A percentile compares a stretch with the other conserved stretches of the same genome.
Evolutionary conservation across 208 protist species (phyloP).

Genomic region (Phytomonas francai): DNA sequence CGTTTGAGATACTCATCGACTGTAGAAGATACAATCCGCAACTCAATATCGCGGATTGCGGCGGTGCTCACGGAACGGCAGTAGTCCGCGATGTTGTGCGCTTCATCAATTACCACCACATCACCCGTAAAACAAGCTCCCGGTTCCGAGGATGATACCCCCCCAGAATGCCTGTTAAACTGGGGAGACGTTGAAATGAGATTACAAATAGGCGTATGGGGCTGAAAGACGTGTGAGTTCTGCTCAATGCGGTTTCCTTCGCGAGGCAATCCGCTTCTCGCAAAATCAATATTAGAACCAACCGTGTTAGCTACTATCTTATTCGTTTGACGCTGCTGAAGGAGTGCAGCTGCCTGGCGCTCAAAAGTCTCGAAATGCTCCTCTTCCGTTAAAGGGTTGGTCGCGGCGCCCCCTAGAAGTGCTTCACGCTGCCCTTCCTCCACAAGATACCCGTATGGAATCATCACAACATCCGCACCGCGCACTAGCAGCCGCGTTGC

Average conservation of each 20-base stretch:
- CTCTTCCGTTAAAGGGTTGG: constrained; percentile 32
- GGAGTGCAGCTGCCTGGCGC: not conserved
- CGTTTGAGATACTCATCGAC: constrained; percentile 54
- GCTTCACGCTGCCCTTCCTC: constrained; percentile 47
- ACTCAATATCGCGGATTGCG: constrained; percentile 27
- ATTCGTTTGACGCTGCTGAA: not conserved
- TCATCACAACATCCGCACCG: constrained; percentile 61
- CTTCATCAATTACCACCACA: constrained; percentile 93
- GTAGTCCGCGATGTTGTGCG: constrained; percentile 93
- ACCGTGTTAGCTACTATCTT: too few relatives aligned
- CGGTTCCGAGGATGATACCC: too few relatives aligned
- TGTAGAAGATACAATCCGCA: constrained; percentile 29
- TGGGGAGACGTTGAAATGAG: too few relatives aligned
- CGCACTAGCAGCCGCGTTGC: constrained; percentile 57
- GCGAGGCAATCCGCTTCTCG: too few relatives aligned
- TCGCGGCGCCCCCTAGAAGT: constrained; percentile 57
- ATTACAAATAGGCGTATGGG: too few relatives aligned
- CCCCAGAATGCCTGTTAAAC: too few relatives aligned
- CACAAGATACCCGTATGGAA: constrained; percentile 80
- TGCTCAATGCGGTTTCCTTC: too few relatives aligned
- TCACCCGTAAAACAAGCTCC: constrained; percentile 9
- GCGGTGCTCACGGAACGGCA: constrained; percentile 79
- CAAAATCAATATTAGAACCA: too few relatives aligned
- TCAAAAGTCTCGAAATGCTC: constrained; percentile 11
- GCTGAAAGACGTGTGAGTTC: too few relatives aligned